A percentile compares a stretch with the other conserved stretches of the same genome.
Conservation (phyloP, 805 yeast species). For the Candida wancherniae region DNA sequence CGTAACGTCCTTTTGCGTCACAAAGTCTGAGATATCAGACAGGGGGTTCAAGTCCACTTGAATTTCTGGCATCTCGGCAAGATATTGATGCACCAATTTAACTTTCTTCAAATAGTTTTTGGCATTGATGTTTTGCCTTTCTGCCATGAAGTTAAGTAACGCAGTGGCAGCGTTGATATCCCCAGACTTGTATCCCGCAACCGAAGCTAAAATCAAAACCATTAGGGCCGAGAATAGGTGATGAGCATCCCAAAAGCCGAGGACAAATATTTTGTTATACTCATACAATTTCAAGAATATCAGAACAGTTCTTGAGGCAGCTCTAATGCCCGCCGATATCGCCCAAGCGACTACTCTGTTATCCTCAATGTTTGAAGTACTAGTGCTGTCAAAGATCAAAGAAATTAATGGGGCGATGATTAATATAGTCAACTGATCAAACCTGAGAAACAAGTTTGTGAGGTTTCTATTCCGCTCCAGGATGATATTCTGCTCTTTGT, state of each 20-base stretch:
- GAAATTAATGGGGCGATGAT: constrained; percentile 33
- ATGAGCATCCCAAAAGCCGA: constrained; percentile 40
- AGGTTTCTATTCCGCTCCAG: constrained; percentile 22
- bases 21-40: constrained; percentile 11
- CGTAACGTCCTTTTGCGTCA: constrained; percentile 2
- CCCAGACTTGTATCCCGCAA: constrained; percentile 8
- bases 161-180: constrained; percentile 18
- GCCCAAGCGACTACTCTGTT: constrained; percentile 22
- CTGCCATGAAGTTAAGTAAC: constrained; percentile 31
- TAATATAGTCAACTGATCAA: constrained; percentile 29
- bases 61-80: constrained; percentile 23
- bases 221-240: constrained; percentile 33
- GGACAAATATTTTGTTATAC: constrained; percentile 24
- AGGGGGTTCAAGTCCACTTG: constrained; percentile 18
- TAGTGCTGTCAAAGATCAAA: constrained; percentile 23
- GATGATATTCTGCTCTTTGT: constrained; percentile 19
- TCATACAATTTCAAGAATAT: constrained; percentile 26
- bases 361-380: constrained; percentile 20
- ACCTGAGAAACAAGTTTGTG: constrained; percentile 33
- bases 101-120: constrained; percentile 26
- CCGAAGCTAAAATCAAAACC: constrained; percentile 23
- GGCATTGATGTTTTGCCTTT: constrained; percentile 33
- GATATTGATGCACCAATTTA: constrained; percentile 20
- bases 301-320: constrained; percentile 29
- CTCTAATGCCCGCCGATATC: constrained; percentile 24